Evolutionary conservation across 1,284 basidiomycete genomes (phyloP), one percentile per base, ranked within the genome.

Genomic region (Exobasidium cylindrosporum): DNA sequence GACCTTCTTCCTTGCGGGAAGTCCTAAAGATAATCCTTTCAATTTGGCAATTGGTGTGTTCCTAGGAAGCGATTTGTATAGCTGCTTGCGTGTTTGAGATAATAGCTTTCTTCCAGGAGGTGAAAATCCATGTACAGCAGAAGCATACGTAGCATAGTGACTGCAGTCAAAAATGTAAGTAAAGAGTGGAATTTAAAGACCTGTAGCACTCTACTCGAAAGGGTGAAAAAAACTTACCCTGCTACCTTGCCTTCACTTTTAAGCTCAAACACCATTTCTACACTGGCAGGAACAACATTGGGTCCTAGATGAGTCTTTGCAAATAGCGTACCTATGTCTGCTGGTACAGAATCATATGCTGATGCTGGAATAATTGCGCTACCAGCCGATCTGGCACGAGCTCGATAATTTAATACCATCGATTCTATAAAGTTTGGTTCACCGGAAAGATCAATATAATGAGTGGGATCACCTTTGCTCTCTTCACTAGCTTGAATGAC

Each of bases 401-500:
- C 58, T n/a, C 47, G 43, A 43, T 62, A 62, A 23, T 44, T 24
- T n/a, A 58, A 57, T 17, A 60, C 35, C 46, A 60, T 60, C 23
- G 31, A 10, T 40, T 45, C 59, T 17, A 57, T 57, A 24, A 61
- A 61, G 53, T 35, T 54, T 4, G 62, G 32, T 59, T 63, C 62
- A 17, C 62, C 62, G 21, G 35, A 46, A 23, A 63, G 40, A 31
- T 63, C 62, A 5, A 52, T 54, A 24, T 63, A 63, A 54, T 60
- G 57, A 1, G 23, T 24, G 13, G 46, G 21, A n/a, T 21, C 45
- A 21, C 52, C 23, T 21, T 54, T 29, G 14, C 23, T 13, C 13
- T 30, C 30, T 29, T 58, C 56, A 17, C 82, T 79, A 5, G 87
- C 85, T 52, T 88, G 80, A 69, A 88, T 88, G 29, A 84, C 86